phyloP scores from a whole-genome alignment of 164 flowering plant species.

The Chimonanthus salicifolius region DNA sequence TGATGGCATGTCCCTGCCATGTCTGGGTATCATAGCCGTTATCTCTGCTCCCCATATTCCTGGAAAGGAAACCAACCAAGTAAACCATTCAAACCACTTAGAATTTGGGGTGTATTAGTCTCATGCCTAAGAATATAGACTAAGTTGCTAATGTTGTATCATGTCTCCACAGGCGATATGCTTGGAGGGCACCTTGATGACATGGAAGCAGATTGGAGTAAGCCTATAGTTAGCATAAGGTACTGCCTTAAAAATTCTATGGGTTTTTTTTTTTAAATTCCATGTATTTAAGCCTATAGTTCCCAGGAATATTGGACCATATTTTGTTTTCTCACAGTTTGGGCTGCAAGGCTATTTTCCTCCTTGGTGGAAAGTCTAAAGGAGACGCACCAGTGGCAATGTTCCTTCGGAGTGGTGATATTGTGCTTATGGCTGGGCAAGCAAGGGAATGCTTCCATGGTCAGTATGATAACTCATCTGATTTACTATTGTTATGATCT shows the following conservation, averaged over 20 bases:
- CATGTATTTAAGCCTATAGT: too few species aligned
- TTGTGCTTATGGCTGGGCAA: slow-evolving; percentile 92
- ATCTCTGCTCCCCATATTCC: too few species aligned
- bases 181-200: slow-evolving; percentile 99
- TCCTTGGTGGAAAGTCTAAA: slow-evolving; percentile 85
- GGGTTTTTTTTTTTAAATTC: background rate
- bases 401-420: slow-evolving; percentile 95
- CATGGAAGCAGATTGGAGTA: slow-evolving; percentile 98
- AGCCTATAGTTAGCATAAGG: slow-evolving; percentile 99
- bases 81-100: background rate
- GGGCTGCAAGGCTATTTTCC: slow-evolving; percentile 97
- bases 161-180: slow-evolving; percentile 57
- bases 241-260: slow-evolving; percentile 16
- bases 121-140: background rate
- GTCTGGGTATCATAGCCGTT: too few species aligned
- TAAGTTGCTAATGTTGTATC: background rate
- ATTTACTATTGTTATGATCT: background rate
- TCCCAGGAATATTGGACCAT: background rate
- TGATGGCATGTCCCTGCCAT: too few species aligned
- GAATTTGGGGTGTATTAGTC: background rate
- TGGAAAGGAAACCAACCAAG: too few species aligned
- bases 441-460: slow-evolving; percentile 99
- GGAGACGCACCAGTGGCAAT: slow-evolving; percentile 74
- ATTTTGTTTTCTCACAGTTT: slow-evolving; percentile 37
- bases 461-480: slow-evolving; percentile 24